Evolutionary conservation across 2,329 filamentous ascomycete genomes (phyloP), one percentile per base, ranked within the genome.

Genomic region (Aureobasidium sp.): DNA sequence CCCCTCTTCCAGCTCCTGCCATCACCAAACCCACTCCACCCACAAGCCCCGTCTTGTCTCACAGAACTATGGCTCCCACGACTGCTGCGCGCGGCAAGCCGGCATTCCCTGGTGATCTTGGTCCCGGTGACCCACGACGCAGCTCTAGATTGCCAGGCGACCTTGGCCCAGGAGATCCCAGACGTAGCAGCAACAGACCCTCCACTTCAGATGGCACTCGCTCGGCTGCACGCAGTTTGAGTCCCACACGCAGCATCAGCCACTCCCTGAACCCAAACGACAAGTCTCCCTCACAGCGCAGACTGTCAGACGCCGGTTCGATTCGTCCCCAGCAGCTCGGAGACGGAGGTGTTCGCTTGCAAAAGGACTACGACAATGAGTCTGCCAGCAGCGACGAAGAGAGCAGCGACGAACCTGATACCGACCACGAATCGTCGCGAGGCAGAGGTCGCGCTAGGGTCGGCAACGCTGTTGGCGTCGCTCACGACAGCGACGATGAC

Each of bases 91-190:
- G 57, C 27, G 13, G n/a, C 17, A 69, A 69, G 44, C 67, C 72
- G 12, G 64, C 66, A 32, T 65, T 74, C n/a, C 73, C 73, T 8
- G 73, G 73, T 20, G 73, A 74, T 63, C 67, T 74, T 5, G 72
- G 72, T 17, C 66, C 72, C 5, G 71, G 67, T 41, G 72, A 74
- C 62, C 72, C 72, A 7, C 65, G 72, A 48, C 66, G 72, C 39
- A 67, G 59, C 46, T 52, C 51, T 32, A 39, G 57, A 55, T 34
- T 65, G 41, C 64, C 64, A 6, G 64, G 64, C 26, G 64, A 65
- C 37, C 62, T 65, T 17, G 64, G 64, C 12, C 62, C 68, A 26
- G 63, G 62, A 43, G 65, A 66, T 27, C 65, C 65, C 13, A 48
- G 65, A 20, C 51, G 47, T 27, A 56, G 39, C 46, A 41, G 50